Base-by-base conservation (phyloP, 2,329 filamentous ascomycete species). In the Raffaelea deltoideospora region DNA sequence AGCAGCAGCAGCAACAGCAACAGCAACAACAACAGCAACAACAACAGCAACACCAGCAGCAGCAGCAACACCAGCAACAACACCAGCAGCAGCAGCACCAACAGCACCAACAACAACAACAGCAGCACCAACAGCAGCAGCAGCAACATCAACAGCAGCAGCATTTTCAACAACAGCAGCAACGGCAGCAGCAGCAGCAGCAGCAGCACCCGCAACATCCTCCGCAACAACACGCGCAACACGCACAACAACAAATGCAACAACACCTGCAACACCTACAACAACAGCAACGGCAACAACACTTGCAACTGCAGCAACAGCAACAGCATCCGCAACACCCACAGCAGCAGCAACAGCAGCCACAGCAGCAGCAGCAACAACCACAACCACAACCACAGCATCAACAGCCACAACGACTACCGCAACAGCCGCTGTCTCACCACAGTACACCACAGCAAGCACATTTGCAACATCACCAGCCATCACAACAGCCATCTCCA, bases 131-230 rank as follows among this genome's bases (percentile, higher is more conserved):
- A n/a, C 48, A 47, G 4, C 48, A 46, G 3, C 50, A 48, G 8
- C 35, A 31, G 9, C 21, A 43, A 4, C 53, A 49, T 7, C 53
- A 55, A 37, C 44, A 48, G 3, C 53, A 52, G 8, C 53, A 53
- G 19, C 54, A 52, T 3, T 52, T 53, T 5, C 52, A 55, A 21
- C 54, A 58, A 13, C 55, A 54, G 33, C 31, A 22, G 1, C 35
- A 37, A 11, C 15, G 17, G 17, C 28, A 28, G 14, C 37, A 34
- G 7, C 35, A 33, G 6, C 20, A 53, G 29, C 63, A 59, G 37
- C 62, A 64, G 33, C 57, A 59, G 26, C 54, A 55, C 35, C 53
- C 43, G 42, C 35, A 50, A 47, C 40, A 34, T 6, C 33, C 55
- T 42, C 48, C 50, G 9, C 37, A 35, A 20, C 40, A 38, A 27